Conservation (phyloP, 306 rosid genomes). For the Cucurbita moschata region DNA sequence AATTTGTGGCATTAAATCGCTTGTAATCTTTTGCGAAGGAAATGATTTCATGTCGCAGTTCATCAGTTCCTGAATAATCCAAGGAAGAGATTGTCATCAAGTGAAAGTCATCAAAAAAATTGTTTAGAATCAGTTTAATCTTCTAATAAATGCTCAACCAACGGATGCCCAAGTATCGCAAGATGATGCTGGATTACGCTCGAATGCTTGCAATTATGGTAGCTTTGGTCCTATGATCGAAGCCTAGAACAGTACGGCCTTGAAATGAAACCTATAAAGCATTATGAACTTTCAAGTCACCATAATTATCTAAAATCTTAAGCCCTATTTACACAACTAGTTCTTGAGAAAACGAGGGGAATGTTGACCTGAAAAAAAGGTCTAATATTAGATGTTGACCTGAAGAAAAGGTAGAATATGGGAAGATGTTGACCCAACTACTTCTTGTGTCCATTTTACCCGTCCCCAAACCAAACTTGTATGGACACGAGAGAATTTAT, state of each 20-base stretch:
- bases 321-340: neutral
- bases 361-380: neutral
- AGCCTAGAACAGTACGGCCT: neutral
- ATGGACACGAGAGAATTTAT: too few species aligned
- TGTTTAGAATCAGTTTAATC: neutral
- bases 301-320: too few species aligned
- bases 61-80: neutral
- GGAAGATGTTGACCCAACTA: too few species aligned
- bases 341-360: neutral
- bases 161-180: neutral
- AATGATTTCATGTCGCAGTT: neutral
- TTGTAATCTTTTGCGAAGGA: neutral
- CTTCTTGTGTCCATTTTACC: too few species aligned
- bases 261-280: neutral
- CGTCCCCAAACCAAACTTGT: too few species aligned
- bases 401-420: neutral
- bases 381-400: too few species aligned
- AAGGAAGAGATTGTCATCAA: neutral
- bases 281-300: neutral
- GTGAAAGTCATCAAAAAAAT: neutral
- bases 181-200: neutral
- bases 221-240: neutral
- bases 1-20: neutral
- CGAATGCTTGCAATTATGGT: neutral
- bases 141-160: neutral